Percentiles rank a stretch among this genome's conserved stretches.
These are phyloP conservation scores for Xylaria hypoxylon DNA, from an alignment of 2,329 filamentous ascomycete genomes.

Conservation along the genomic window DNA sequence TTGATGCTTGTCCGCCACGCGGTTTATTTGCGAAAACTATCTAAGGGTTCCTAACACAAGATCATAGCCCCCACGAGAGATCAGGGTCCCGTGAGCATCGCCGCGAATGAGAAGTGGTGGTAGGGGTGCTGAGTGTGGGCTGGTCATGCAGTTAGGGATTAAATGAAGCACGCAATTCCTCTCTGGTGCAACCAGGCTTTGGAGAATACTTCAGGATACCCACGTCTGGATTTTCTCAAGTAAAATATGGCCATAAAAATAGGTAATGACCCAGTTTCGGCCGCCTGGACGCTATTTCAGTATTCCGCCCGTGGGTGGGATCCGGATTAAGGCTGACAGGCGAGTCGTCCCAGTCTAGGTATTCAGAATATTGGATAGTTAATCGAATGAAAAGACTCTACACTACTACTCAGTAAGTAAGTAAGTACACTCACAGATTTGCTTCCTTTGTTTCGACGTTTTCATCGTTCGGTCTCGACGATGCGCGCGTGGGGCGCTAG, in stretches of 20 bases:
- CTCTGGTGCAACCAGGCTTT: slow-evolving; percentile 38
- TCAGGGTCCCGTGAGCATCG: slow-evolving; percentile 36
- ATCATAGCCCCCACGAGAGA: slow-evolving; percentile 32
- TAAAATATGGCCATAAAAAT: slow-evolving; percentile 25
- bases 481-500: slow-evolving; percentile 35
- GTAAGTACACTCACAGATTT: not conserved
- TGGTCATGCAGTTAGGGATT: slow-evolving; percentile 27
- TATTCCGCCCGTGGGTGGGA: slow-evolving; percentile 27
- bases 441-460: slow-evolving; percentile 21
- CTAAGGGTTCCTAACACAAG: slow-evolving; percentile 19
- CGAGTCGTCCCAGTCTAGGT: slow-evolving; percentile 10
- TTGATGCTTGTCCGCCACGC: slow-evolving; percentile 3
- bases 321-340: not conserved
- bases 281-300: slow-evolving; percentile 9
- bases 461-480: slow-evolving; percentile 35
- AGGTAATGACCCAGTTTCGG: slow-evolving; percentile 21
- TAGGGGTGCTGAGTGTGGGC: slow-evolving; percentile 21
- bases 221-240: slow-evolving; percentile 13
- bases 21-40: slow-evolving; percentile 4
- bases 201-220: slow-evolving; percentile 14
- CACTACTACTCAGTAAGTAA: no score
- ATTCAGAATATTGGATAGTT: slow-evolving; percentile 6
- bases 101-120: slow-evolving; percentile 29
- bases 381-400: not conserved
- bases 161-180: slow-evolving; percentile 45